These are phyloP conservation scores for Boletellus ananiceps DNA, from an alignment of 768 basidiomycete genomes.

Conservation along the genomic window DNA sequence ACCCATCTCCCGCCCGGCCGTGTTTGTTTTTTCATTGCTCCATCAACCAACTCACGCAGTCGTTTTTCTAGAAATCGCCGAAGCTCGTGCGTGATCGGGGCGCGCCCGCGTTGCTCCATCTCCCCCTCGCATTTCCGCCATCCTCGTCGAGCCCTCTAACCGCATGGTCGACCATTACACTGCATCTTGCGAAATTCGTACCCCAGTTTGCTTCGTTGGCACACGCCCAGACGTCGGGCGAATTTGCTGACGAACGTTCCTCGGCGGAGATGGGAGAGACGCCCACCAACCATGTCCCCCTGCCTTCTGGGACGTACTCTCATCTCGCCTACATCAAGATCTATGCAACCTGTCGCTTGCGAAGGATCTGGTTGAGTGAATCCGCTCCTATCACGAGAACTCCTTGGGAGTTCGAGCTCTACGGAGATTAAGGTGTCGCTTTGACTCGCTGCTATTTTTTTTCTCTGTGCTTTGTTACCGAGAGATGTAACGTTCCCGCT, in stretches of 20 bases:
- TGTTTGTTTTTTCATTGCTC: not conserved
- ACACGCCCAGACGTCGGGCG: constrained; percentile 24
- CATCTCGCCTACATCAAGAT: constrained; percentile 71
- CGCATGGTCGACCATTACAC: constrained; percentile 60
- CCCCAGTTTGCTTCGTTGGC: constrained; percentile 55
- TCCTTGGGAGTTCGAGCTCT: constrained; percentile 78
- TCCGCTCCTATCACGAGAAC: constrained; percentile 44
- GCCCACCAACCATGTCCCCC: constrained; percentile 18
- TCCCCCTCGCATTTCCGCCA: constrained; percentile 64
- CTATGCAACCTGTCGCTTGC: constrained; percentile 71
- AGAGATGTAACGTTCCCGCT: constrained; percentile 17
- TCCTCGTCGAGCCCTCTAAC: constrained; percentile 55
- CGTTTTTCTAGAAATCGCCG: constrained; percentile 47
- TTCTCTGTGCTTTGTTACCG: constrained; percentile 13
- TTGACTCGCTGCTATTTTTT: not conserved
- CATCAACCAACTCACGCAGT: constrained; percentile 9
- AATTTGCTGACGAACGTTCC: constrained; percentile 17
- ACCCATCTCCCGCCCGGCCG: constrained; percentile 3
- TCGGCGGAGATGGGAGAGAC: constrained; percentile 19
- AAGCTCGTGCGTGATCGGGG: constrained; percentile 38
- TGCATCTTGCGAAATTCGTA: constrained; percentile 58
- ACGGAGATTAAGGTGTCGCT: constrained; percentile 33
- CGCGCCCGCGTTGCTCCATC: constrained; percentile 57
- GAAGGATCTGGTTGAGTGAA: constrained; percentile 74
- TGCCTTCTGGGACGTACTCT: constrained; percentile 54